phyloP scores from a whole-genome alignment of 2,329 filamentous ascomycete genomes.

The Ophiocordyceps camponoti-rufipedis region DNA sequence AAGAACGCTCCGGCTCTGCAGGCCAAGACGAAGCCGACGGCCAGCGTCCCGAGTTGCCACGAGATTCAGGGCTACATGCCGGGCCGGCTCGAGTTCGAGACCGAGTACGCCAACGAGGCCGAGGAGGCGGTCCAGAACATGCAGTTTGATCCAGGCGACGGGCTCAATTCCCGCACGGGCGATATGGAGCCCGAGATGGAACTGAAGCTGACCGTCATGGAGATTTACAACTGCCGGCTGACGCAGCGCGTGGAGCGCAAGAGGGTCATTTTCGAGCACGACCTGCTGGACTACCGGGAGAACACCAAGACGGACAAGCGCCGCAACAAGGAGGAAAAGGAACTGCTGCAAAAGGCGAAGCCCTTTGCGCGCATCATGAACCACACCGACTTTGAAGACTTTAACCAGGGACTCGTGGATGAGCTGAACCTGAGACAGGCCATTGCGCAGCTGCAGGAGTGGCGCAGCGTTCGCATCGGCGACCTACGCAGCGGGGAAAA shows the following conservation, averaged over 20 bases:
- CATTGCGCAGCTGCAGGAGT: constrained; percentile 82
- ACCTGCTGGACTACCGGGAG: constrained; percentile 81
- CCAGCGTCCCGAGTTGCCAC: constrained; percentile 87
- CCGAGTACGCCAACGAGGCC: constrained; percentile 91
- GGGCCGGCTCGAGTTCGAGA: constrained; percentile 90
- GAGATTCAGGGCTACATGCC: constrained; percentile 99
- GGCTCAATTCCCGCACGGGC: constrained; percentile 66
- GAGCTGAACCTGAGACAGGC: constrained; percentile 84
- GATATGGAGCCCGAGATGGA: constrained; percentile 92
- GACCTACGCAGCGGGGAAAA: constrained; percentile 77
- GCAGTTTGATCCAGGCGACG: constrained; percentile 94
- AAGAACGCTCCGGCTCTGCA: constrained; percentile 70
- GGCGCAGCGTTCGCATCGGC: constrained; percentile 69
- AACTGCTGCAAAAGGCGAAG: constrained; percentile 82
- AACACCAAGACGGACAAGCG: constrained; percentile 85
- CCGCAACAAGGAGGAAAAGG: constrained; percentile 84
- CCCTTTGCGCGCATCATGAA: constrained; percentile 97
- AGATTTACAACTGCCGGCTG: constrained; percentile 87
- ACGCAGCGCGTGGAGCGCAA: constrained; percentile 87
- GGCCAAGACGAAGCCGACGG: constrained; percentile 89
- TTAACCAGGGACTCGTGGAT: constrained; percentile 71
- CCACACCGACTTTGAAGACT: constrained; percentile 69
- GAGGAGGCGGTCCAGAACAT: constrained; percentile 97
- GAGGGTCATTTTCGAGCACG: constrained; percentile 92
- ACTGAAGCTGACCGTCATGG: constrained; percentile 93